These are phyloP conservation scores for Cercospora brassicicola DNA, from an alignment of 2,329 filamentous ascomycete genomes.

Conservation along the genomic window DNA sequence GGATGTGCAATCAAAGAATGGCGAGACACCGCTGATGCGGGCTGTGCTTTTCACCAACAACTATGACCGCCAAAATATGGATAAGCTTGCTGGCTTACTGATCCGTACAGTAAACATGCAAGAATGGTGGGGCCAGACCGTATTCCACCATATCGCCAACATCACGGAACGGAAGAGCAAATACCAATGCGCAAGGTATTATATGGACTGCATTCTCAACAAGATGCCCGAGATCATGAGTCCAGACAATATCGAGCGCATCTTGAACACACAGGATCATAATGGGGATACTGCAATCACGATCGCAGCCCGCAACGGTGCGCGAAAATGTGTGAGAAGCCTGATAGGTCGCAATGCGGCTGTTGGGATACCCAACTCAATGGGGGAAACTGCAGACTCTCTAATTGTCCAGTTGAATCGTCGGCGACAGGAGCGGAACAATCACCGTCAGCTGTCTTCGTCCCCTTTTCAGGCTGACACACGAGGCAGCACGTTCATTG, in stretches of 20 bases:
- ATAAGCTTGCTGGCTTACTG: constrained; percentile 77
- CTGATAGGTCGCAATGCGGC: constrained; percentile 75
- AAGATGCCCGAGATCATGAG: constrained; percentile 77
- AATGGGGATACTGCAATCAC: constrained; percentile 90
- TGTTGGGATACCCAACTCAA: constrained; percentile 77
- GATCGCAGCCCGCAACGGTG: constrained; percentile 81
- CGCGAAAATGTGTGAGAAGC: constrained; percentile 70
- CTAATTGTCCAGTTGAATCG: constrained; percentile 74
- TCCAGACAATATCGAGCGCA: constrained; percentile 70
- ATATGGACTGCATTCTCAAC: constrained; percentile 86
- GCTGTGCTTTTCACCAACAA: constrained; percentile 96
- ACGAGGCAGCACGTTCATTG: constrained; percentile 21
- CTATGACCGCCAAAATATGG: constrained; percentile 89
- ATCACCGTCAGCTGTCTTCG: constrained; percentile 70
- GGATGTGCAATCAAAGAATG: constrained; percentile 61
- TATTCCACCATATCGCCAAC: constrained; percentile 90
- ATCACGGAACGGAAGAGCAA: constrained; percentile 84
- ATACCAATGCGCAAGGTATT: constrained; percentile 86
- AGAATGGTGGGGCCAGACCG: constrained; percentile 79
- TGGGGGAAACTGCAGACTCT: constrained; percentile 80
- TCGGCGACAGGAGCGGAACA: constrained; percentile 59
- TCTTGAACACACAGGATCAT: constrained; percentile 80
- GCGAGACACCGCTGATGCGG: constrained; percentile 89
- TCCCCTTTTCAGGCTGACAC: constrained; percentile 52
- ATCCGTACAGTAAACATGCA: constrained; percentile 76